phyloP scores from a whole-genome alignment of 768 basidiomycete genomes.

The Rhizopogon vulgaris region DNA sequence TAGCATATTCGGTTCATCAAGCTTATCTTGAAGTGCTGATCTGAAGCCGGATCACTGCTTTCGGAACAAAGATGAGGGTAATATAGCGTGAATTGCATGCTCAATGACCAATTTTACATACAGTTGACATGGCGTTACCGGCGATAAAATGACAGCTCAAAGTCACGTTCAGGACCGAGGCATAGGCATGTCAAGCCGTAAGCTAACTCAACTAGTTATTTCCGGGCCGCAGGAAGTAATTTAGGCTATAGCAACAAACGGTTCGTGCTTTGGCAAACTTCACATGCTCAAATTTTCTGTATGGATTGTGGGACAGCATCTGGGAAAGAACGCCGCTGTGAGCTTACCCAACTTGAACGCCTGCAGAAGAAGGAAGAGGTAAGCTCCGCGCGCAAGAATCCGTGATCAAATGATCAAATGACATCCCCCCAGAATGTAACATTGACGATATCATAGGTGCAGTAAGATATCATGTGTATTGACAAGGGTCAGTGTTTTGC shows the following conservation, averaged over 20 bases:
- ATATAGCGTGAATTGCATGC: neutral
- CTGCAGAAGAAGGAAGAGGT: conserved; percentile 7
- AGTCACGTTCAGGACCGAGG: conserved; percentile 1
- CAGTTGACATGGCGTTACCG: conserved; percentile 1
- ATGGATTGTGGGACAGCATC: conserved; percentile 15
- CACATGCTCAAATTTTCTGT: conserved; percentile 18
- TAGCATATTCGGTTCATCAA: conserved; percentile 3
- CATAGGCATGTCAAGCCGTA: neutral
- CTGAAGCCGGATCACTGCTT: conserved; percentile 1
- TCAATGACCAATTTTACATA: neutral
- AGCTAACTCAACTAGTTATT: neutral
- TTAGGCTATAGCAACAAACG: conserved; percentile 7
- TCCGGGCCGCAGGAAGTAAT: conserved; percentile 2
- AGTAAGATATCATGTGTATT: conserved; percentile 11
- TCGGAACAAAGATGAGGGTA: conserved; percentile 9
- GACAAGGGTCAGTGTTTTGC: conserved; percentile 4
- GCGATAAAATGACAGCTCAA: conserved; percentile 3
- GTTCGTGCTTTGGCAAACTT: conserved; percentile 11
- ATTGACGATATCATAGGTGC: conserved; percentile 14
- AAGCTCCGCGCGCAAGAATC: conserved; percentile 4
- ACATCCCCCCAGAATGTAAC: conserved; percentile 22
- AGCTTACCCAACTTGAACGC: conserved; percentile 5
- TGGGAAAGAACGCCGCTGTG: conserved; percentile 28
- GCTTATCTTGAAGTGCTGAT: conserved; percentile 11
- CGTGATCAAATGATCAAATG: conserved; percentile 23